Evolutionary conservation across 495 filamentous ascomycete genomes (phyloP).

Genomic region (Neurospora pannonica): DNA sequence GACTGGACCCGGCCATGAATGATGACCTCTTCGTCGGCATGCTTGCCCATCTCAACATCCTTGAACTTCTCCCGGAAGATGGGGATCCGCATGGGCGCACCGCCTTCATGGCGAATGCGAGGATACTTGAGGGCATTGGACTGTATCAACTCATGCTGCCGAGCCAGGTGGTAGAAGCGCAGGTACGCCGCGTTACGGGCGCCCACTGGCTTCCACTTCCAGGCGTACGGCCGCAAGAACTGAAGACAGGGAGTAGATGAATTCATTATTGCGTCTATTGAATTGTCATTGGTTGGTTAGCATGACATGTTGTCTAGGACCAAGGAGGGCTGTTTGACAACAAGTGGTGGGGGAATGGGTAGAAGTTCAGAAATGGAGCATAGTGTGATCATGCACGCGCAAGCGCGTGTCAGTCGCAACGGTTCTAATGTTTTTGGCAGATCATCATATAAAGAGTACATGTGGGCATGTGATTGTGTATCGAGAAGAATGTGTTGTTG

Average conservation of each 20-base stretch:
- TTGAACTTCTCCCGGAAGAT: constrained; percentile 30
- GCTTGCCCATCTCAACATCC: constrained; percentile 12
- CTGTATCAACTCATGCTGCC: constrained; percentile 20
- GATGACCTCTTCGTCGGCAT: constrained; percentile 31
- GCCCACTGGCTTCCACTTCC: constrained; percentile 23
- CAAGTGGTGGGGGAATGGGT: not conserved
- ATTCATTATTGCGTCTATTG: constrained; percentile 25
- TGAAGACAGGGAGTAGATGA: constrained; percentile 26
- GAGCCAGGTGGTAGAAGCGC: constrained; percentile 34
- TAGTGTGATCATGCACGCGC: constrained; percentile 51
- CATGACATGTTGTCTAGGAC: not conserved
- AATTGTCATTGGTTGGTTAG: not conserved
- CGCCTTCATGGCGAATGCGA: constrained; percentile 18
- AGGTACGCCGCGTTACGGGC: constrained; percentile 25
- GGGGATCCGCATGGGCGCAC: constrained; percentile 24
- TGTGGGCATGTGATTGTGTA: not conserved
- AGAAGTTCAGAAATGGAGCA: constrained; percentile 39
- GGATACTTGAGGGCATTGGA: constrained; percentile 32
- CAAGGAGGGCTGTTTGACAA: not conserved
- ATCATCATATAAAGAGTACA: constrained; percentile 26
- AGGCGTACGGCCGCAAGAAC: constrained; percentile 47
- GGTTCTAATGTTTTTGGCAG: constrained; percentile 59
- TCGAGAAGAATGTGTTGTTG: not conserved
- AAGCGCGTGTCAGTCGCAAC: constrained; percentile 80
- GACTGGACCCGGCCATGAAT: constrained; percentile 38